A percentile compares a stretch with the other conserved stretches of the same genome.
Conservation (phyloP, 805 yeast species). For the Ogataea glucozyma region DNA sequence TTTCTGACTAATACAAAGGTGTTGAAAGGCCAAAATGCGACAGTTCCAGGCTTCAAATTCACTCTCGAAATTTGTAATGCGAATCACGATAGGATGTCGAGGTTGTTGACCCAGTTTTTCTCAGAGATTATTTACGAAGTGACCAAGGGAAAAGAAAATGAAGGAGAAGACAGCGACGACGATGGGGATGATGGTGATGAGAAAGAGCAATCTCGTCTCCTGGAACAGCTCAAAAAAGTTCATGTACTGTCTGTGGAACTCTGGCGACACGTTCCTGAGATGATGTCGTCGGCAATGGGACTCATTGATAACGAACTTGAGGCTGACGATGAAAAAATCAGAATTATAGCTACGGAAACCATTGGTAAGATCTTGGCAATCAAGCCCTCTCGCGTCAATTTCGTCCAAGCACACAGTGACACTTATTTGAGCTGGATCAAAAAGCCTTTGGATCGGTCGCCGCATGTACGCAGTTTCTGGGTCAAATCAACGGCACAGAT, state of each 20-base stretch:
- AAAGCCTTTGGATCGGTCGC: slow-evolving; percentile 68
- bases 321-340: slow-evolving; percentile 63
- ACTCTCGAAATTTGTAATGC: slow-evolving; percentile 67
- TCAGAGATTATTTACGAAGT: slow-evolving; percentile 70
- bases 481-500: slow-evolving; percentile 55
- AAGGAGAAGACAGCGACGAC: slow-evolving; percentile 19
- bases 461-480: slow-evolving; percentile 71
- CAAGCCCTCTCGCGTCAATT: slow-evolving; percentile 52
- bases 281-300: slow-evolving; percentile 72
- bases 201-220: slow-evolving; percentile 9
- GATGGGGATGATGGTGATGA: slow-evolving; percentile 27
- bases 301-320: slow-evolving; percentile 76
- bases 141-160: slow-evolving; percentile 26
- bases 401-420: slow-evolving; percentile 55
- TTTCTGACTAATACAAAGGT: slow-evolving; percentile 44
- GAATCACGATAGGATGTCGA: slow-evolving; percentile 70
- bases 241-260: slow-evolving; percentile 64
- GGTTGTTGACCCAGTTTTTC: slow-evolving; percentile 75
- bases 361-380: slow-evolving; percentile 64
- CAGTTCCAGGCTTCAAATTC: slow-evolving; percentile 64
- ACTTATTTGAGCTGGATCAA: slow-evolving; percentile 74
- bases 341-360: slow-evolving; percentile 70
- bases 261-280: slow-evolving; percentile 79
- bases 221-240: slow-evolving; percentile 53
- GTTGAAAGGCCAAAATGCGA: slow-evolving; percentile 25